A percentile compares a stretch with the other conserved stretches of the same genome.
Conservation (phyloP, 768 basidiomycete genomes). For the Mycena chlorophos region DNA sequence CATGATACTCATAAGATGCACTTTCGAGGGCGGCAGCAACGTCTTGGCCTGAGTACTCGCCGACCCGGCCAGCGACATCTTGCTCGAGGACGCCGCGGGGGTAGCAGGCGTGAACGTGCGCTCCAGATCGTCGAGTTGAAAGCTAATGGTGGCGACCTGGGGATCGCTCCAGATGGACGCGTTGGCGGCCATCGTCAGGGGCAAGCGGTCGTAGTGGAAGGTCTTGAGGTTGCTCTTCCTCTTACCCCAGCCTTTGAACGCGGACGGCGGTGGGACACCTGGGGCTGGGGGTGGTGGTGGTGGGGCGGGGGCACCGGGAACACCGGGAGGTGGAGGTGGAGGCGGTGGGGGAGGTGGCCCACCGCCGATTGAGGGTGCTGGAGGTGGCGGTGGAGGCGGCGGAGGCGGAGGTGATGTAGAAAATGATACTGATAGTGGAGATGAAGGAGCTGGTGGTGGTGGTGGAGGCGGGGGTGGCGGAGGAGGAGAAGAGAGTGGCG, state of each 20-base stretch:
- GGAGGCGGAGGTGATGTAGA: slow-evolving; percentile 24
- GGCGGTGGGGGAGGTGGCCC: slow-evolving; percentile 39
- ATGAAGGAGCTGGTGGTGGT: slow-evolving; percentile 23
- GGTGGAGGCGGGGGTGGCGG: slow-evolving; percentile 38
- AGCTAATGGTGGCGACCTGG: slow-evolving; percentile 31
- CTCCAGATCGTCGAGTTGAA: slow-evolving; percentile 73
- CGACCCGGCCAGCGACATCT: slow-evolving; percentile 35
- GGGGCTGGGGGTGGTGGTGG: slow-evolving; percentile 10
- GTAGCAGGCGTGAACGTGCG: slow-evolving; percentile 64
- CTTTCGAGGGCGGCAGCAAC: slow-evolving; percentile 39
- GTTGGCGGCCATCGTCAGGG: slow-evolving; percentile 34
- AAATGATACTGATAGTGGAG: slow-evolving; percentile 28
- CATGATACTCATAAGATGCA: slow-evolving; percentile 67
- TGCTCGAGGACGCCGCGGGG: slow-evolving; percentile 45
- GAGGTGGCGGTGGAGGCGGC: slow-evolving; percentile 39
- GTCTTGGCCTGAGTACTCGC: slow-evolving; percentile 64
- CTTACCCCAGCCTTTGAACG: slow-evolving; percentile 34
- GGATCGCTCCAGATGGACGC: slow-evolving; percentile 80
- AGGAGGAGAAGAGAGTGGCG: slow-evolving; percentile 24
- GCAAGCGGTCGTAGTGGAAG: slow-evolving; percentile 89
- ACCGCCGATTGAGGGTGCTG: slow-evolving; percentile 25
- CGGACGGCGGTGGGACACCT: slow-evolving; percentile 30
- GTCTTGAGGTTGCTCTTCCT: slow-evolving; percentile 57
- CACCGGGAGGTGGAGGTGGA: too few relatives aligned
- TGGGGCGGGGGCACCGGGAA: slow-evolving; percentile 26